Evolutionary conservation across 2,329 filamentous ascomycete genomes (phyloP), one percentile per base, ranked within the genome.

Genomic region (Keithomyces neogunnii): DNA sequence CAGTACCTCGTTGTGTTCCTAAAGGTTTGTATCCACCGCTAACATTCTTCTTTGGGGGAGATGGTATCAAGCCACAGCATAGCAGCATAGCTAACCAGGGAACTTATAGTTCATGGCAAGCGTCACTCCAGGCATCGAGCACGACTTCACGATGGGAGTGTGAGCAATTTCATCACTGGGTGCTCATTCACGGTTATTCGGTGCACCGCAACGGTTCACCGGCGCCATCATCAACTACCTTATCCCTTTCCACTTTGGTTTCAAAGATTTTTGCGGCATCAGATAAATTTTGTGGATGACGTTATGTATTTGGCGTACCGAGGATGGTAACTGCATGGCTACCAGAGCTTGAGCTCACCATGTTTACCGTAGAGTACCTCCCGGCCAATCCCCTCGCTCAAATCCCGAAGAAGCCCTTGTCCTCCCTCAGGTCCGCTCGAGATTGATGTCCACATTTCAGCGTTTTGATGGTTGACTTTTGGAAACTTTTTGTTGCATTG

Each of bases 81-180:
- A 3, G 5, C 19, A 2, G n/a, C 5, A 7, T 6, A 42, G 49
- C 50, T 5, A 47, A 43, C n/a, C 39, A n/a, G 38, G 5, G 5
- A 26, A 8, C 29, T 4, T 50, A 32, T 50, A 80, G 78, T 89
- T 89, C 68, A 88, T 89, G 74, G 84, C 86, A 35, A 93, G 86
- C 61, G 93, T 99, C 44, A 97, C 92, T 13, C 93, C 93, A 5
- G 91, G 91, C 46, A 97, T 99, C 68, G 92, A 97, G 71, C 89
- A 96, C 68, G 92, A 97, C 67, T 96, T 95, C 68, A 97, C 92
- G 1, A 96, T 96, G 90, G 88, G 89, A 5, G 85, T 96, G 39
- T 96, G 75, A 76, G n/a, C 3, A 31, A 2, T 30, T 46, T 39
- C 11, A 44, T 44, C 11, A 10, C 31, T 40, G 11, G 38, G 47